phyloP scores from a whole-genome alignment of 352 stramenopile genomes.

The Phytophthora colocasiae region DNA sequence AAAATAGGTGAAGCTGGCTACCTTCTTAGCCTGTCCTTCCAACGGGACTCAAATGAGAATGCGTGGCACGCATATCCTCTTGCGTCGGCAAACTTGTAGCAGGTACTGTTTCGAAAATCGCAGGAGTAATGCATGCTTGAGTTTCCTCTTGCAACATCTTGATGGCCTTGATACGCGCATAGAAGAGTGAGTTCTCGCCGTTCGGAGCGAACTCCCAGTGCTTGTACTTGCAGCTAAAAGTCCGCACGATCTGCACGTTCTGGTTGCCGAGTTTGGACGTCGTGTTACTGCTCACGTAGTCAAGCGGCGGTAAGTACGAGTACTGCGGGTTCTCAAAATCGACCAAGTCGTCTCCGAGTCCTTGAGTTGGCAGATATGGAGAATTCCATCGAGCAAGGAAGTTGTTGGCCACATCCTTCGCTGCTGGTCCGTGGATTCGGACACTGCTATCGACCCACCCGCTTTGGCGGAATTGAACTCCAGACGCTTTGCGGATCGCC shows the following conservation, averaged over 20 bases:
- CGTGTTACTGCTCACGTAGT: conserved; percentile 21
- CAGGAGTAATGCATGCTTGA: no score
- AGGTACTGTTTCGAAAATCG: no score
- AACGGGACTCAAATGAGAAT: no score
- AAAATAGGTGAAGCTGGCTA: no score
- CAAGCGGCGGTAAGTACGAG: conserved; percentile 17
- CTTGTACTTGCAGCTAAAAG: conserved; percentile 62
- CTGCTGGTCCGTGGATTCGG: conserved; percentile 51
- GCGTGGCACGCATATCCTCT: no score
- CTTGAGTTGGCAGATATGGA: conserved; percentile 29
- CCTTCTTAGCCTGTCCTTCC: no score
- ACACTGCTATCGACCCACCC: conserved; percentile 63
- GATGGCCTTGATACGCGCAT: conserved; percentile 60
- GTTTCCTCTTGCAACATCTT: no score
- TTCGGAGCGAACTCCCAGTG: conserved; percentile 55
- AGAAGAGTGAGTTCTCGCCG: conserved; percentile 55
- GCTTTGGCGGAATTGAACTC: conserved; percentile 42
- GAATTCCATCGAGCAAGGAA: conserved; percentile 65
- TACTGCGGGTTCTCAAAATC: conserved; percentile 59
- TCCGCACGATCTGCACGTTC: conserved; percentile 61
- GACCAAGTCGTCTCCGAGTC: conserved; percentile 42
- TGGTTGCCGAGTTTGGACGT: conserved; percentile 27
- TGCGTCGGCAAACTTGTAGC: no score
- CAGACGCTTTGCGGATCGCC: conserved; percentile 33
- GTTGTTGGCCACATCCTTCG: conserved; percentile 55